Evolutionary conservation across 2,329 filamentous ascomycete species (phyloP), one percentile per base, ranked within the genome.

Genomic region (Verticillium alfalfae): DNA sequence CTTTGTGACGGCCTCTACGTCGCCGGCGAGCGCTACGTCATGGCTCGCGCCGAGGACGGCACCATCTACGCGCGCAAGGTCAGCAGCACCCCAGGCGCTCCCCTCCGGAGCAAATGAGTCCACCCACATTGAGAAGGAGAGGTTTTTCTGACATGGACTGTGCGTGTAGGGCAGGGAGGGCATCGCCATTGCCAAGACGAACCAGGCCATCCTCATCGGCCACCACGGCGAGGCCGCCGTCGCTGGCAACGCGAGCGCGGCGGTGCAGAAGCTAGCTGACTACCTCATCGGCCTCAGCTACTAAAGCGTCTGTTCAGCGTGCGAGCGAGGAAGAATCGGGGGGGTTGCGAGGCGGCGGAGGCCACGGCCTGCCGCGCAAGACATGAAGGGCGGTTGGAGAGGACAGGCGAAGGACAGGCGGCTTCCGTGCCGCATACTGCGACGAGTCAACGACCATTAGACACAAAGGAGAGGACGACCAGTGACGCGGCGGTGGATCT

Each of bases 31-130:
- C 90, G 91, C 77, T 97, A 89, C 76, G 84, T 97, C 73, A 82
- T 89, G 72, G 83, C 91, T 74, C 88, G 85, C 73, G 86, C 88
- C 59, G 91, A 93, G 65, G 92, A 90, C 37, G 84, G 89, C 74
- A 89, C 87, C 79, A 78, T 96, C 70, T 96, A 96, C 77, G 91
- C 87, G 67, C 92, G 93, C 85, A 88, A 92, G 86, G 93, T 96
- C 81, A 58, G 58, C 12, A 2, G 26, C 2, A 34, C 38, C 34
- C 45, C 4, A 31, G 26, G 26, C 26, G 26, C 26, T 31, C 26
- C 26, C 26, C 26, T 31, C 26, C 26, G 26, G 26, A 31, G 26
- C 26, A 31, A 31, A 31, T 31, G 26, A 37, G 36, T 37, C 36
- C 49, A n/a, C 60, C n/a, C 49, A 34, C 13, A 34, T 10, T 5